A percentile compares a stretch with the other conserved stretches of the same genome.
Evolutionary conservation across 1,284 basidiomycete species (phyloP).

Genomic region (Sphaerobolus stellatus): DNA sequence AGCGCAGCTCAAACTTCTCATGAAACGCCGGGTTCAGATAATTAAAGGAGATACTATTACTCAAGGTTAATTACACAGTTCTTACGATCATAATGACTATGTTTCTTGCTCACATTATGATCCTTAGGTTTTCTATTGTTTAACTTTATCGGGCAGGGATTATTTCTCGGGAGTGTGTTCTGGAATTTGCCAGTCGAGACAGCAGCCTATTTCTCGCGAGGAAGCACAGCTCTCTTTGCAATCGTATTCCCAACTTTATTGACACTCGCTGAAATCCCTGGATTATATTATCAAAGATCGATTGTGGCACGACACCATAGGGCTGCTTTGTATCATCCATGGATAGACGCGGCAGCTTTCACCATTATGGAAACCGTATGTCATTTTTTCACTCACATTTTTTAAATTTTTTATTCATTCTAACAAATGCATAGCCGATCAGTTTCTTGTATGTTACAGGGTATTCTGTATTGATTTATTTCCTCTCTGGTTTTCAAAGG

Average conservation of each 20-base stretch:
- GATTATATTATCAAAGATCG: constrained; percentile 69
- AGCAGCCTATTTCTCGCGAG: constrained; percentile 73
- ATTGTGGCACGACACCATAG: constrained; percentile 64
- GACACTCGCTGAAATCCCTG: constrained; percentile 65
- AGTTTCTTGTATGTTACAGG: constrained; percentile 49
- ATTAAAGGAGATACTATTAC: constrained; percentile 54
- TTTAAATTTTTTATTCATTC: background rate
- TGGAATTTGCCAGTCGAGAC: constrained; percentile 63
- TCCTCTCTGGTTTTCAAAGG: constrained; percentile 57
- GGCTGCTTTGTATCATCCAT: constrained; percentile 65
- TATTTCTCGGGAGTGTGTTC: constrained; percentile 80
- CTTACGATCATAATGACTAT: background rate
- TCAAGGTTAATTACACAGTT: constrained; percentile 24
- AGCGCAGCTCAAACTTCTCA: constrained; percentile 67
- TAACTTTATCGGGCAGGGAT: constrained; percentile 47
- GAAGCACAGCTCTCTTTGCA: constrained; percentile 72
- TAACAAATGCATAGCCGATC: constrained; percentile 44
- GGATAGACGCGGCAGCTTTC: constrained; percentile 64
- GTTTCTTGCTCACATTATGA: background rate
- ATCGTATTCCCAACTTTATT: constrained; percentile 45
- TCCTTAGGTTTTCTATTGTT: constrained; percentile 24
- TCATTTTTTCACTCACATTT: background rate
- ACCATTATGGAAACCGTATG: constrained; percentile 60
- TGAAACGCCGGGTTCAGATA: constrained; percentile 67
- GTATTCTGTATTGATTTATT: constrained; percentile 61